Evolutionary conservation across 2,329 filamentous ascomycete species (phyloP).

Genomic region (Blumeriella jaapii): DNA sequence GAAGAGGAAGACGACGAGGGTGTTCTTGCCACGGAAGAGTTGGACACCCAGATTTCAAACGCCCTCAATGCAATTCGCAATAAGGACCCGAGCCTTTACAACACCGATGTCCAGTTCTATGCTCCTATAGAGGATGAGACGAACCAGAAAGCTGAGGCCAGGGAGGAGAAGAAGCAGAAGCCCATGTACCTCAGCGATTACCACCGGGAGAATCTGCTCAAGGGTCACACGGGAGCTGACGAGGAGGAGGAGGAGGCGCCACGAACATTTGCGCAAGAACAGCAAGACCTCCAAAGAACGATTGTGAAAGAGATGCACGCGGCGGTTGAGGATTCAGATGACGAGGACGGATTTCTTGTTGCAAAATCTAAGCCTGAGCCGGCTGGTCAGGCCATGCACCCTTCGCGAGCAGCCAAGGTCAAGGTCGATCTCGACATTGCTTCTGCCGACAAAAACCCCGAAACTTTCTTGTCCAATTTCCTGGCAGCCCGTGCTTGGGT

Average conservation of each 20-base stretch:
- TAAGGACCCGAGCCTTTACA: conserved; percentile 88
- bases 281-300: conserved; percentile 67
- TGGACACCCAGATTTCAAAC: conserved; percentile 79
- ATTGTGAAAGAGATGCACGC: conserved; percentile 74
- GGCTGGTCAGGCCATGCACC: conserved; percentile 40
- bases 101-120: conserved; percentile 71
- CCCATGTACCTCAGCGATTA: conserved; percentile 82
- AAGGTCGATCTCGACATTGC: conserved; percentile 54
- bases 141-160: conserved; percentile 14
- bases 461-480: conserved; percentile 90
- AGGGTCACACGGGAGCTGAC: conserved; percentile 51
- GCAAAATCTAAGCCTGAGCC: conserved; percentile 44
- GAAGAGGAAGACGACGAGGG: conserved; percentile 87
- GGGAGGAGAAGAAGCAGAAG: conserved; percentile 58
- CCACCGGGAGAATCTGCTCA: conserved; percentile 79
- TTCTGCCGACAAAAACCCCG: conserved; percentile 77
- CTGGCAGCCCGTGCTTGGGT: conserved; percentile 88
- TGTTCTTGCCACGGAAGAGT: conserved; percentile 70
- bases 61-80: conserved; percentile 78
- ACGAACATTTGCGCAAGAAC: conserved; percentile 77
- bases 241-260: conserved; percentile 43
- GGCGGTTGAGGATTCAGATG: conserved; percentile 36
- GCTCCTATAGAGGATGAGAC: conserved; percentile 44
- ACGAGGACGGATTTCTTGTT: conserved; percentile 57
- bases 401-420: conserved; percentile 39